Conservation (phyloP, 306 rosid species). For the Myrica gale region DNA sequence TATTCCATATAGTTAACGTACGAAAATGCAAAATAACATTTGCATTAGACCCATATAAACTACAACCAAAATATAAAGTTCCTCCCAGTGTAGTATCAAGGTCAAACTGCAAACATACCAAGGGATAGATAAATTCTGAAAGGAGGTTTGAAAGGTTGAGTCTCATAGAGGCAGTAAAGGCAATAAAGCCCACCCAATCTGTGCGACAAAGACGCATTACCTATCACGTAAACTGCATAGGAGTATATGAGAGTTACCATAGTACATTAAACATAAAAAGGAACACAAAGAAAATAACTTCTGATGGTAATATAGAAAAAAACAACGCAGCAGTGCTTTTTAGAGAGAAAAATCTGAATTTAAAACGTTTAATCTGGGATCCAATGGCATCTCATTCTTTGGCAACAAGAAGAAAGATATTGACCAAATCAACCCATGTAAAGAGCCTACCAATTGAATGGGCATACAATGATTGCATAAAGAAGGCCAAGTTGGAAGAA, state of each 20-base stretch:
- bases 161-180: slow-evolving; percentile 82
- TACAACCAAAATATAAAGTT: not conserved
- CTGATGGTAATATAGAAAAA: not conserved
- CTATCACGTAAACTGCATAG: slow-evolving; percentile 60
- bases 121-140: slow-evolving; percentile 72
- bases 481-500: slow-evolving; percentile 66
- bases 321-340: no score
- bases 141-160: slow-evolving; percentile 78
- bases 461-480: slow-evolving; percentile 79
- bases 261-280: slow-evolving; percentile 8
- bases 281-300: not conserved
- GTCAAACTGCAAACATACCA: slow-evolving; percentile 42
- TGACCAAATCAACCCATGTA: not conserved
- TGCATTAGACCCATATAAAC: not conserved
- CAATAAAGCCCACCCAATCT: slow-evolving; percentile 78
- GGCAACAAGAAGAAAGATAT: not conserved
- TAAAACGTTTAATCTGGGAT: not conserved
- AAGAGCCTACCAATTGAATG: slow-evolving; percentile 66
- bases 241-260: slow-evolving; percentile 21
- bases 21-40: not conserved
- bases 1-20: no score
- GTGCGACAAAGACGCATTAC: slow-evolving; percentile 47
- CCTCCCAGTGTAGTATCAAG: not conserved
- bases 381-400: not conserved
- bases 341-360: not conserved